Evolutionary conservation across 805 yeast species (phyloP), one percentile per base, ranked within the genome.

Genomic region (Ogataea siamensis): DNA sequence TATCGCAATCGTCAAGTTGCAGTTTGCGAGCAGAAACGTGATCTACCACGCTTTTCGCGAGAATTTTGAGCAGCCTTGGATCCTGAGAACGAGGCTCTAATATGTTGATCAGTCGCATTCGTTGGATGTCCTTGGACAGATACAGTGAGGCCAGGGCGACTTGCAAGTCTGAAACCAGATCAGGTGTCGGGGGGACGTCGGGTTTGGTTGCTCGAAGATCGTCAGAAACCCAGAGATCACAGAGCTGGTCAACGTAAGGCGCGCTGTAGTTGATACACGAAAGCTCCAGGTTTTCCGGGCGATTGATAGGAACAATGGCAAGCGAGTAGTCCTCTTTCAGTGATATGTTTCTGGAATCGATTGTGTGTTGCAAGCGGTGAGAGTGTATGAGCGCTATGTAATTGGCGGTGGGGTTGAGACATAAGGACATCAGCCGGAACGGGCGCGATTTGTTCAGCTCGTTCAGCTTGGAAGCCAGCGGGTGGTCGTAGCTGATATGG

Each of bases 311-410:
- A 8, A 46, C 41, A 13, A 49, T 30, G 7, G 46, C 33, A 9
- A 49, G 26, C 8, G 43, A 37, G 7, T 29, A 26, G 25, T 47
- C 51, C 9, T 49, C 49, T 15, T 32, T 27, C 5, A 31, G 25
- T 6, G 50, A 28, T 6, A 39, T 16, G 35, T 32, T 43, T 26
- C 50, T 32, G 13, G 50, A 28, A 32, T 46, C 50, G 8, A 49
- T 34, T 9, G 30, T 5, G 19, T 29, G 25, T 12, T 44, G 30
- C n/a, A 34, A 38, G 8, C 41, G 29, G 5, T 36, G 25, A 4
- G 49, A 31, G 19, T 43, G 33, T 11, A 47, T 19, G 26, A 49
- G 25, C 3, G 37, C 43, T 10, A 45, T 18, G 15, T 39, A 43
- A 9, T 37, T 28, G 16, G 14, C n/a, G 15, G 47, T 35, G 16